Percentiles rank a stretch among this genome's conserved stretches.
Evolutionary conservation across 192 early-diverging fungal genomes (phyloP).

Genomic region (Gamsiella multidivaricata): DNA sequence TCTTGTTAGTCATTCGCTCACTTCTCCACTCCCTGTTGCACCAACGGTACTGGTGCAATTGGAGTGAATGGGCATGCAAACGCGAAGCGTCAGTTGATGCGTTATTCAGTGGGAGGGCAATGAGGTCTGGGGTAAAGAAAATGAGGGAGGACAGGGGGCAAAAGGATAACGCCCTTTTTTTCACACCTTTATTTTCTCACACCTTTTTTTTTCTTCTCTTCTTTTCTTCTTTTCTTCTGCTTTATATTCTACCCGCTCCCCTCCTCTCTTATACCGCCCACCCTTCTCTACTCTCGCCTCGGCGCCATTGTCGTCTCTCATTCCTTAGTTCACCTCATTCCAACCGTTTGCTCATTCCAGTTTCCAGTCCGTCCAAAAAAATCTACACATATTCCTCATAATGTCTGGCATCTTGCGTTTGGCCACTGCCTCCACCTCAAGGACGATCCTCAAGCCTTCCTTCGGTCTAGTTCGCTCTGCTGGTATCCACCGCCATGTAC

Average conservation of each 20-base stretch:
- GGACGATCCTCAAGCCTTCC: constrained; percentile 28
- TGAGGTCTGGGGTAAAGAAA: not conserved
- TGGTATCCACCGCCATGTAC: constrained; percentile 40
- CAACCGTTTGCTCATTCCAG: not conserved
- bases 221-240: not conserved
- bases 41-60: too few relatives aligned
- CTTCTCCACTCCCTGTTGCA: not conserved
- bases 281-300: constrained; percentile 4
- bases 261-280: constrained; percentile 3
- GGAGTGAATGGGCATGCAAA: not conserved
- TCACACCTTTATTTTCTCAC: constrained; percentile 7
- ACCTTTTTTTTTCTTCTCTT: not conserved
- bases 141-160: not conserved
- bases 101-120: too few relatives aligned
- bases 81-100: too few relatives aligned
- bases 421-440: constrained; percentile 28
- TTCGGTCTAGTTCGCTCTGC: constrained; percentile 29
- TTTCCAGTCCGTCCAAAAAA: too few relatives aligned
- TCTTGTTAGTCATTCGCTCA: constrained; percentile 4
- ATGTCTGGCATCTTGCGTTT: constrained; percentile 51
- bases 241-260: not conserved
- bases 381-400: not conserved
- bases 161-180: constrained; percentile 1
- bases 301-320: not conserved
- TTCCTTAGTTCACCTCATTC: too few relatives aligned